Base-by-base conservation (phyloP, 2,329 filamentous ascomycete genomes). In the Didymella segeticola region DNA sequence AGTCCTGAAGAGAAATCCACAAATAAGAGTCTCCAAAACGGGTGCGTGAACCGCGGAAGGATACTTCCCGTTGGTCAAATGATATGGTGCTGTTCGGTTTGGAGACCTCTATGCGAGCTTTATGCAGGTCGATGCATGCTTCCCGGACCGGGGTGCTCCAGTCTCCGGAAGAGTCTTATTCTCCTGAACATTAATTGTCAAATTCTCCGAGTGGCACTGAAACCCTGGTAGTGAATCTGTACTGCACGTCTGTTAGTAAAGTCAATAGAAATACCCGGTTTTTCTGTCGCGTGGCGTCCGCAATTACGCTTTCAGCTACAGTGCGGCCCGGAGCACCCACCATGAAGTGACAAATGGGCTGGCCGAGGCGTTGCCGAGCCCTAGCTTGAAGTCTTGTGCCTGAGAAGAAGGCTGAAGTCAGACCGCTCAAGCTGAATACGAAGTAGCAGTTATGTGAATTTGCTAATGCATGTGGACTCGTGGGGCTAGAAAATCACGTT, bases 271-370 rank as follows among this genome's bases (percentile, higher is more conserved):
- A 26, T 41, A n/a, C n/a, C 47, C 26, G 26, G 47, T 47, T 12
- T 37, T 31, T 19, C n/a, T 38, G 42, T 60, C 39, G 48, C 45
- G 45, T 52, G 59, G 53, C 45, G 38, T 25, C 31, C 50, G 27
- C 41, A 43, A 46, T 43, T 53, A 58, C 51, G 45, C 46, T 49
- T 53, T 57, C 49, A 53, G 53, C 55, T 62, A 60, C 57, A 62
- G 57, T 45, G 55, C 61, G 61, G 61, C 49, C 54, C 59, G 57
- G 45, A 56, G 50, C 43, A 55, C 61, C 55, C 34, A 62, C 33
- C 31, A 29, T 14, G 23, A 49, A 26, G 43, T 47, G 56, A 57
- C 43, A 45, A 51, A 45, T 36, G 48, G 46, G 20, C 48, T 42
- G 38, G 30, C 34, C 29, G 29, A 52, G 34, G n/a, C 31, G 30